Conservation (phyloP, 1,284 basidiomycete species). For the Earliella scabrosa region DNA sequence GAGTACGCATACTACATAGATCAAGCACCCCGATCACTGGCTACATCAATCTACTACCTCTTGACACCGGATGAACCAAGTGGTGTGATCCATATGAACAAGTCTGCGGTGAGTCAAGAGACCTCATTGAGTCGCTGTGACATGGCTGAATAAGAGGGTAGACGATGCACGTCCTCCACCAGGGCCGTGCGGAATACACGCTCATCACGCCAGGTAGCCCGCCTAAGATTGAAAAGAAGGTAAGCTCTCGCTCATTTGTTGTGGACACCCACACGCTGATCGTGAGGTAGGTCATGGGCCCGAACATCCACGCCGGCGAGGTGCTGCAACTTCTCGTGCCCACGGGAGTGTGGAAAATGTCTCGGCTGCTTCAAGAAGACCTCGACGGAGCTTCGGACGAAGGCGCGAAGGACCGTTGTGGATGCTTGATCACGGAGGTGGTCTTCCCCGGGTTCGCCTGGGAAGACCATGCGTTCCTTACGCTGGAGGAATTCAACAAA, state of each 20-base stretch:
- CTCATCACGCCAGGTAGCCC: conserved; percentile 43
- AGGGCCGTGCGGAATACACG: conserved; percentile 52
- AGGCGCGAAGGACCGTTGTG: conserved; percentile 31
- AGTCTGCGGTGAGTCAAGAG: conserved; percentile 39
- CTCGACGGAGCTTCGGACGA: conserved; percentile 23
- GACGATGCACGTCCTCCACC: conserved; percentile 55
- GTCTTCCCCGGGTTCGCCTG: conserved; percentile 52
- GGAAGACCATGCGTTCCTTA: conserved; percentile 53
- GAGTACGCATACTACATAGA: conserved; percentile 19
- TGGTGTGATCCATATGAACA: conserved; percentile 52
- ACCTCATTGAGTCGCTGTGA: not conserved
- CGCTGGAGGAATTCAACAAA: conserved; percentile 33
- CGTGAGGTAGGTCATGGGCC: conserved; percentile 41
- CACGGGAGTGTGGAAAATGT: conserved; percentile 55
- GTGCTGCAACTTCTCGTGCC: conserved; percentile 48
- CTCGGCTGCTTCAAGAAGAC: conserved; percentile 46
- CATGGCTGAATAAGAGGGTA: conserved; percentile 17
- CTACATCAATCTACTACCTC: conserved; percentile 53
- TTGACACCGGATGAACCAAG: conserved; percentile 42
- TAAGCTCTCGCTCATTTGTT: conserved; percentile 12
- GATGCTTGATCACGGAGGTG: conserved; percentile 54
- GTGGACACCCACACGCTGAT: not conserved
- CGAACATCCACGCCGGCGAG: conserved; percentile 44
- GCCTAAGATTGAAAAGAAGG: conserved; percentile 42
- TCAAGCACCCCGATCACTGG: conserved; percentile 36